These are phyloP conservation scores for Stenogyne calaminthoides DNA, from an alignment of 305 asterid species.

Conservation along the genomic window DNA sequence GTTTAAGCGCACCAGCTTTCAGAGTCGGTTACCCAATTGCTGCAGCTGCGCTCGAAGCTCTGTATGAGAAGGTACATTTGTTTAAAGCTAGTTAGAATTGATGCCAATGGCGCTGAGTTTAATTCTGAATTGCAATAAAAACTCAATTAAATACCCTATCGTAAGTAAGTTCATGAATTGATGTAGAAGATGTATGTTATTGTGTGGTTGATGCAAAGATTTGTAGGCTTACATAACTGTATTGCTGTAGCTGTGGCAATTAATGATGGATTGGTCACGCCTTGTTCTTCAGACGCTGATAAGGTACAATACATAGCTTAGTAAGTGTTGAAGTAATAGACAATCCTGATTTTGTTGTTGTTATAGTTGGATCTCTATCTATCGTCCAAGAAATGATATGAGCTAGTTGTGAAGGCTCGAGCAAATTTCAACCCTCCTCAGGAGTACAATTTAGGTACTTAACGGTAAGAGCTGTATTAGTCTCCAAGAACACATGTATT, in stretches of 20 bases:
- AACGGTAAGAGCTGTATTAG: not conserved
- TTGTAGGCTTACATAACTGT: not conserved
- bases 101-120: not conserved
- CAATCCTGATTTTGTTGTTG: constrained; percentile 28
- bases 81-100: constrained; percentile 1
- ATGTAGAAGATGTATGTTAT: not conserved
- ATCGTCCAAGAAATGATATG: constrained; percentile 92
- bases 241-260: constrained; percentile 95
- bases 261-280: constrained; percentile 91
- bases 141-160: not conserved
- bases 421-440: constrained; percentile 96
- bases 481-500: not conserved
- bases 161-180: not conserved
- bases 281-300: constrained; percentile 97
- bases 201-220: not conserved
- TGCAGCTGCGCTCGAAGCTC: constrained; percentile 78
- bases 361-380: constrained; percentile 89
- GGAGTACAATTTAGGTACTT: constrained; percentile 81
- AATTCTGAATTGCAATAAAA: not conserved
- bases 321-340: not conserved
- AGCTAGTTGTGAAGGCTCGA: constrained; percentile 89
- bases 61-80: constrained; percentile 67
- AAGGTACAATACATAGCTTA: constrained; percentile 52
- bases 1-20: constrained; percentile 52
- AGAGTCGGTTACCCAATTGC: constrained; percentile 34